phyloP scores from a whole-genome alignment of 768 basidiomycete genomes.

The Mycena sanguinolenta region DNA sequence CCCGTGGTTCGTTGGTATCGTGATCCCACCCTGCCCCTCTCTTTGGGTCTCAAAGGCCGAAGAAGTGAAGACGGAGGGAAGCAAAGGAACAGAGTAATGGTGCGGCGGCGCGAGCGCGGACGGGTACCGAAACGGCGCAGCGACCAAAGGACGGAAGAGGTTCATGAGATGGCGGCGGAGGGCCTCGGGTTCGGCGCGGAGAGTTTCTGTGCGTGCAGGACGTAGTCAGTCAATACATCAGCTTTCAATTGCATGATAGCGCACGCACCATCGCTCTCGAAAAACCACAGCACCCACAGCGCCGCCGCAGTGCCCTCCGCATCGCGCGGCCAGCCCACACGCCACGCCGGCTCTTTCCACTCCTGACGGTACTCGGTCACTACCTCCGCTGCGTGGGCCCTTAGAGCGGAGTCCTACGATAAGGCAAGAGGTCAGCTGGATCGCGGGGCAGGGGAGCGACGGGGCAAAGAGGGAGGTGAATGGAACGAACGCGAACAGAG shows the following conservation, averaged over 20 bases:
- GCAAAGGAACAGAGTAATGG: slow-evolving; percentile 34
- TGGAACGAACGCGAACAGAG: no score
- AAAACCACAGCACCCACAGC: slow-evolving; percentile 29
- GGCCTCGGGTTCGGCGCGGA: slow-evolving; percentile 26
- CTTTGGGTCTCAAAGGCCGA: background rate
- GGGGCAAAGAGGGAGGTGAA: no score
- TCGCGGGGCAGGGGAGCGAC: no score
- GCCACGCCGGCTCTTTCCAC: slow-evolving; percentile 8
- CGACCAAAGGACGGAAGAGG: slow-evolving; percentile 28
- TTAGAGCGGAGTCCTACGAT: no score
- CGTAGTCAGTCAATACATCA: background rate
- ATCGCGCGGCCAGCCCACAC: slow-evolving; percentile 30
- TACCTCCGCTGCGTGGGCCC: no score
- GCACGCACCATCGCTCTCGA: slow-evolving; percentile 22
- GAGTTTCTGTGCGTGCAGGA: slow-evolving; percentile 22
- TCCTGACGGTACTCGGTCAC: background rate
- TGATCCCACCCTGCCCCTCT: slow-evolving; percentile 4
- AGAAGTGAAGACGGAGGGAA: background rate
- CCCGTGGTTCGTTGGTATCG: slow-evolving; percentile 32
- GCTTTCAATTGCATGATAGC: background rate
- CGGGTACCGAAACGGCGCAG: slow-evolving; percentile 34
- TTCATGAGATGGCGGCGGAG: slow-evolving; percentile 18
- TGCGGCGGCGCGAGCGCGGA: slow-evolving; percentile 33
- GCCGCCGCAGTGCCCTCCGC: slow-evolving; percentile 15
- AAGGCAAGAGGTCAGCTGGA: no score